A percentile compares a stretch with the other conserved stretches of the same genome.
Conservation (phyloP, 2,329 filamentous ascomycete species). For the Neofusicoccum laricinum region DNA sequence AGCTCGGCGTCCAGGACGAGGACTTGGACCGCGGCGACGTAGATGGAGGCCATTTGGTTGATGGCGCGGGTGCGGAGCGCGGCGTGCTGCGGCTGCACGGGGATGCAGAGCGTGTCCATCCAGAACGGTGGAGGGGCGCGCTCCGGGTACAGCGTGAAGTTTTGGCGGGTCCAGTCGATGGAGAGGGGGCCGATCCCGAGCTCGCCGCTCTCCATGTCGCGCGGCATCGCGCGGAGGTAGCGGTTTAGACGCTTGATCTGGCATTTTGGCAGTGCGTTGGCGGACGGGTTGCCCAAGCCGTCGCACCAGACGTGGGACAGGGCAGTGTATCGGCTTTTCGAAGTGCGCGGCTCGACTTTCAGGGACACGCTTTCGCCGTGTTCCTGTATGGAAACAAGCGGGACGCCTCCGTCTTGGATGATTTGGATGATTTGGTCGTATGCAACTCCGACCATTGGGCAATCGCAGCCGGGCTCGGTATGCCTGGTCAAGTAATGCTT, state of each 20-base stretch:
- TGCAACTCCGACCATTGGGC: neutral
- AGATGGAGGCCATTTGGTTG: constrained; percentile 20
- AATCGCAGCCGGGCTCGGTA: neutral
- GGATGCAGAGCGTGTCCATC: constrained; percentile 25
- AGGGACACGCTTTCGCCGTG: neutral
- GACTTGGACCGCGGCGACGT: constrained; percentile 19
- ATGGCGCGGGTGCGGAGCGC: constrained; percentile 15
- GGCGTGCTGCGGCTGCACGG: neutral
- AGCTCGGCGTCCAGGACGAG: constrained; percentile 19
- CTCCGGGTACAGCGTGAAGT: neutral
- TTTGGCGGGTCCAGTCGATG: constrained; percentile 6
- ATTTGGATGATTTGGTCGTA: neutral
- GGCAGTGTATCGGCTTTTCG: constrained; percentile 10
- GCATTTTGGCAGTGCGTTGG: constrained; percentile 19
- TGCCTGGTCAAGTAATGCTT: constrained; percentile 4
- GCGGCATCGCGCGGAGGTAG: neutral
- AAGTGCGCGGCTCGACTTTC: neutral
- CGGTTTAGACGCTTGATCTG: constrained; percentile 2
- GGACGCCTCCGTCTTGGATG: neutral
- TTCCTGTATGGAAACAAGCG: neutral
- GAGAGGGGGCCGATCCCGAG: constrained; percentile 3
- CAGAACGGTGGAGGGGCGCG: constrained; percentile 16
- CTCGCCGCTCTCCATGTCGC: neutral
- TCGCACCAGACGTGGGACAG: constrained; percentile 22
- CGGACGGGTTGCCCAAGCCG: constrained; percentile 19